Base-by-base conservation (phyloP, 306 rosid species). In the Vigna radiata region DNA sequence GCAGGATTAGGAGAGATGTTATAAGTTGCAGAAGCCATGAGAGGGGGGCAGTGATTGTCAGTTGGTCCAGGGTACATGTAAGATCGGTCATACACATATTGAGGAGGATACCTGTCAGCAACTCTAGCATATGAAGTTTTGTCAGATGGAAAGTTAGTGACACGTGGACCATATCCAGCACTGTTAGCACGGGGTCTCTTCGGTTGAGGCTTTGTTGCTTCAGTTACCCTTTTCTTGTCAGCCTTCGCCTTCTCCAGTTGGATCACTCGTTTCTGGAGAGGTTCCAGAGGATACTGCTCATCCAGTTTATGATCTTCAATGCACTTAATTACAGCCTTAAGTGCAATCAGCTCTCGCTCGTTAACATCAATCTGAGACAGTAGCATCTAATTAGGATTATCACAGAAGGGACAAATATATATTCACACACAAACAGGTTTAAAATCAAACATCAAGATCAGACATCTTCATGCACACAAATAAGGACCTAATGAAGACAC, bases 111-210 rank as follows among this genome's bases (percentile, higher is more conserved):
- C 94, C 98, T 89, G 70, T 93, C 99, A 70, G 90, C 86, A 44
- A 88, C 94, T 89, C 99, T 83, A 80, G 87, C 88, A 77, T 92
- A 92, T 59, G 85, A 86, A 55, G 79, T 75, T 88, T 92, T 96
- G 79, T 96, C 96, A 79, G 91, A 84, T 68, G 87, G 86, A 50
- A 84, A 67, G 81, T 84, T 92, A 73, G 91, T 59, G 63, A 86
- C 85, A 15, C 92, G 93, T 16, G 96, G 97, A 75, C 74, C 95
- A 47, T 85, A 91, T 67, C 94, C 96, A 0, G 84, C 89, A 13
- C 91, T 85, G 7, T 90, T 93, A 18, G 97, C 98, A 0, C 99
- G 98, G 50, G 99, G 99, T 83, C 99, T 91, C 90, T 96, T 96
- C 0, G 99, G 94, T 77, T 92, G 99, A 79, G 99, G 99, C 81